A percentile compares a stretch with the other conserved stretches of the same genome.
These are phyloP conservation scores for Wilcoxina mikolae DNA, from an alignment of 495 filamentous ascomycete genomes.

Conservation along the genomic window DNA sequence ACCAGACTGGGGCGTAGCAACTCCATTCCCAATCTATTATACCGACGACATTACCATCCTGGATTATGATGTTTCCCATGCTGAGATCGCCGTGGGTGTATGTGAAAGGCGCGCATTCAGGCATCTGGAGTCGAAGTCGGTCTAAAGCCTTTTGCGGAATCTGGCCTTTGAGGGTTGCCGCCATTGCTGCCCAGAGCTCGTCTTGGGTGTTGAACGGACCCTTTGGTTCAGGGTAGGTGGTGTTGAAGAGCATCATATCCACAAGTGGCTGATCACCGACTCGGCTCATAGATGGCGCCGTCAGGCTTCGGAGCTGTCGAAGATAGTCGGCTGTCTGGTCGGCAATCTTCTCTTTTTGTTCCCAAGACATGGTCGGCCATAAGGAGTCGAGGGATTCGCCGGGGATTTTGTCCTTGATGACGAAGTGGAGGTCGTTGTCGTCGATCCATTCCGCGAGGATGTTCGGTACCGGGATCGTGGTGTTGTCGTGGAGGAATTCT, in stretches of 20 bases:
- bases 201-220: slow-evolving; percentile 25
- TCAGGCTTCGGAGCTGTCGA: slow-evolving; percentile 10
- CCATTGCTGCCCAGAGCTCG: slow-evolving; percentile 27
- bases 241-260: slow-evolving; percentile 9
- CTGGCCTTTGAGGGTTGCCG: slow-evolving; percentile 6
- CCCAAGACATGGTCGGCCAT: slow-evolving; percentile 12
- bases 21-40: slow-evolving; percentile 31
- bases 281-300: slow-evolving; percentile 6
- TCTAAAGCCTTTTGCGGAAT: slow-evolving; percentile 16
- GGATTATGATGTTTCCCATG: slow-evolving; percentile 29
- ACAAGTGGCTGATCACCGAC: slow-evolving; percentile 8
- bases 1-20: slow-evolving; percentile 30
- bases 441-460: slow-evolving; percentile 13
- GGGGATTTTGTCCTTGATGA: slow-evolving; percentile 12
- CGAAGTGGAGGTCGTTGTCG: slow-evolving; percentile 15
- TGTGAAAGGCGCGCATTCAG: slow-evolving; percentile 24
- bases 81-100: slow-evolving; percentile 29
- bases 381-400: slow-evolving; percentile 12
- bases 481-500: slow-evolving; percentile 12
- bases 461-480: slow-evolving; percentile 14
- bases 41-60: slow-evolving; percentile 19
- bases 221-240: slow-evolving; percentile 6
- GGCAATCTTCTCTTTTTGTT: slow-evolving; percentile 15
- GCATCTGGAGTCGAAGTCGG: slow-evolving; percentile 21
- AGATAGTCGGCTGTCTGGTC: slow-evolving; percentile 12